These are phyloP conservation scores for Pleurostoma richardsiae DNA, from an alignment of 2,329 filamentous ascomycete genomes.

Conservation along the genomic window DNA sequence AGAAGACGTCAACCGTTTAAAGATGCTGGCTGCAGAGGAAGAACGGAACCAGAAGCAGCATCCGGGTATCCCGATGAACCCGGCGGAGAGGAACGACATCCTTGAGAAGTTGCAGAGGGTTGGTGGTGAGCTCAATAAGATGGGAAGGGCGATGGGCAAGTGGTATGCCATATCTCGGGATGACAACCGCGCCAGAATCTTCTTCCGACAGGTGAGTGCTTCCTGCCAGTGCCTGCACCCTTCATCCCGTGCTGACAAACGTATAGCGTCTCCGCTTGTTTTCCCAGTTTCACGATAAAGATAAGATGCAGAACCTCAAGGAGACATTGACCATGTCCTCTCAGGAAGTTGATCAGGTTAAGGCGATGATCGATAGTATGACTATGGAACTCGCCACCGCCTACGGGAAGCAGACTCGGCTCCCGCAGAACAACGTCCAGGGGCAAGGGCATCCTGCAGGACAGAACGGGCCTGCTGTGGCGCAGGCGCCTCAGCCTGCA, in stretches of 20 bases:
- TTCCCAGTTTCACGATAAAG: constrained; percentile 48
- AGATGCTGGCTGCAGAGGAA: constrained; percentile 32
- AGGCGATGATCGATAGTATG: constrained; percentile 45
- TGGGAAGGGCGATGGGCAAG: constrained; percentile 36
- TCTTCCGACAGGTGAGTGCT: constrained; percentile 46
- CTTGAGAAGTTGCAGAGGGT: constrained; percentile 36
- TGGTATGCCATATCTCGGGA: constrained; percentile 46
- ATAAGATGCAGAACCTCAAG: constrained; percentile 38
- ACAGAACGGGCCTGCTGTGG: constrained; percentile 6
- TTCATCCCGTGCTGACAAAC: neutral
- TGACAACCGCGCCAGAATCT: constrained; percentile 43
- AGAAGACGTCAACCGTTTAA: constrained; percentile 22
- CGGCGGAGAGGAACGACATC: constrained; percentile 37
- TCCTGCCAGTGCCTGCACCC: neutral
- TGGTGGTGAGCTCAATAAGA: constrained; percentile 34
- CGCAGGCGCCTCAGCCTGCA: constrained; percentile 3
- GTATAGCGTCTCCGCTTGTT: constrained; percentile 45
- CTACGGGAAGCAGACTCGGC: constrained; percentile 14
- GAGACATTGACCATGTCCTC: constrained; percentile 46
- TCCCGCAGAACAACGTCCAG: constrained; percentile 10
- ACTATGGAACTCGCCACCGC: constrained; percentile 34
- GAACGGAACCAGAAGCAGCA: constrained; percentile 25
- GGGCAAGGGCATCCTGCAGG: constrained; percentile 6
- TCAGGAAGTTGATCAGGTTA: constrained; percentile 44
- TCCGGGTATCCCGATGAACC: constrained; percentile 40